These are phyloP conservation scores for Apiospora hydei DNA, from an alignment of 2,329 filamentous ascomycete species.

Conservation along the genomic window DNA sequence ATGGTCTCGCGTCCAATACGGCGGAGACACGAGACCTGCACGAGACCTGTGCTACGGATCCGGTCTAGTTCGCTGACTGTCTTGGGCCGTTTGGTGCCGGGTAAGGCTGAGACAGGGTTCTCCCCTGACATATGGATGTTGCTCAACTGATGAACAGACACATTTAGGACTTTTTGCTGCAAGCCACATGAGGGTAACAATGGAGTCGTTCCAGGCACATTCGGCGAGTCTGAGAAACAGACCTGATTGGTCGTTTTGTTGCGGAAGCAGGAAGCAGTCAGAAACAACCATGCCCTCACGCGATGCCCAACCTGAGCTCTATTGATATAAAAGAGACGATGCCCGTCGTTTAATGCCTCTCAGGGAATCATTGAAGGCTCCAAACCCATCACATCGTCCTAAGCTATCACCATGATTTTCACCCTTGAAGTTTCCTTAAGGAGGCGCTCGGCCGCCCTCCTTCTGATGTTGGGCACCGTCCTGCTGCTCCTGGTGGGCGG, in stretches of 20 bases:
- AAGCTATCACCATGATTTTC: background rate
- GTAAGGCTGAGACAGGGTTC: conserved; percentile 14
- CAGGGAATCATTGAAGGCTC: background rate
- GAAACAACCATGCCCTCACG: background rate
- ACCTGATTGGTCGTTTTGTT: background rate
- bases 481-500: conserved; percentile 25
- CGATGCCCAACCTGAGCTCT: background rate
- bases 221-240: background rate
- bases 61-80: background rate
- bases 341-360: background rate
- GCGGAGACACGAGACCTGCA: conserved; percentile 2
- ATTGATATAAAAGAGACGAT: background rate
- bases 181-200: conserved; percentile 1
- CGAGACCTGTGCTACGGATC: background rate
- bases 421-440: background rate
- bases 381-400: background rate
- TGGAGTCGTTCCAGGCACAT: background rate
- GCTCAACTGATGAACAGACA: background rate
- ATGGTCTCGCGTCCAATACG: background rate
- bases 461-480: background rate
- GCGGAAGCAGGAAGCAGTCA: background rate
- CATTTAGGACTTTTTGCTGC: background rate
- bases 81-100: conserved; percentile 6
- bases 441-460: conserved; percentile 13
- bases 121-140: background rate